Conservation (phyloP, 2,329 filamentous ascomycete species). For the Ceratocystis papillata region DNA sequence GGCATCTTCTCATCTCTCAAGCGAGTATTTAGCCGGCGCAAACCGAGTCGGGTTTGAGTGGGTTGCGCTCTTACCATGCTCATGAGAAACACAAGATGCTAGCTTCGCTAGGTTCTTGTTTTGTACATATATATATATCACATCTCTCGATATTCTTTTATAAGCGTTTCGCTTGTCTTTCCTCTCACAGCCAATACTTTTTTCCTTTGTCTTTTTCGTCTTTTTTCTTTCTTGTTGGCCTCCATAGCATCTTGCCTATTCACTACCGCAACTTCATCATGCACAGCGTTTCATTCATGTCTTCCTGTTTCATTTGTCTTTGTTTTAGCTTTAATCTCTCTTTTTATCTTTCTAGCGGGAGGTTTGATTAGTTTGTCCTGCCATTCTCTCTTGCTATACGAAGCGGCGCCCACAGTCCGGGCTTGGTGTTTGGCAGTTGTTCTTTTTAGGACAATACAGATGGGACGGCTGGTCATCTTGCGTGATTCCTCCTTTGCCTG, state of each 20-base stretch:
- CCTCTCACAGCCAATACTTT: background rate
- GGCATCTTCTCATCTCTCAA: constrained; percentile 24
- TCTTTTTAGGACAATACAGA: background rate
- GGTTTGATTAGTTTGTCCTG: background rate
- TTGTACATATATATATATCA: constrained; percentile 7
- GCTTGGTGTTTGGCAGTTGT: constrained; percentile 5
- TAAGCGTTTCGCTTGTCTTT: background rate
- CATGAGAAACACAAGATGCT: background rate
- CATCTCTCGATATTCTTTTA: background rate
- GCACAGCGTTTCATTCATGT: background rate
- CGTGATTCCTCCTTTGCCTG: background rate
- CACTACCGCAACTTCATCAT: background rate
- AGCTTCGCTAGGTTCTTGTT: background rate
- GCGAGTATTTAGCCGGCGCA: constrained; percentile 23
- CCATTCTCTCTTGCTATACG: background rate
- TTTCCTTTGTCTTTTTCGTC: background rate
- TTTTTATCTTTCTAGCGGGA: background rate
- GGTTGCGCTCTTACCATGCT: background rate
- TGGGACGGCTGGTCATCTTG: background rate
- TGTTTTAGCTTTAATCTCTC: background rate
- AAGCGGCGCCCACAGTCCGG: constrained; percentile 14
- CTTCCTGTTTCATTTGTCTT: background rate
- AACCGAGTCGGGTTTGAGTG: background rate
- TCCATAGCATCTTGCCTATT: background rate
- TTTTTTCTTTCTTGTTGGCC: background rate